These are phyloP conservation scores for Pythium plurisporium DNA, from an alignment of 352 stramenopile species.

Conservation along the genomic window DNA sequence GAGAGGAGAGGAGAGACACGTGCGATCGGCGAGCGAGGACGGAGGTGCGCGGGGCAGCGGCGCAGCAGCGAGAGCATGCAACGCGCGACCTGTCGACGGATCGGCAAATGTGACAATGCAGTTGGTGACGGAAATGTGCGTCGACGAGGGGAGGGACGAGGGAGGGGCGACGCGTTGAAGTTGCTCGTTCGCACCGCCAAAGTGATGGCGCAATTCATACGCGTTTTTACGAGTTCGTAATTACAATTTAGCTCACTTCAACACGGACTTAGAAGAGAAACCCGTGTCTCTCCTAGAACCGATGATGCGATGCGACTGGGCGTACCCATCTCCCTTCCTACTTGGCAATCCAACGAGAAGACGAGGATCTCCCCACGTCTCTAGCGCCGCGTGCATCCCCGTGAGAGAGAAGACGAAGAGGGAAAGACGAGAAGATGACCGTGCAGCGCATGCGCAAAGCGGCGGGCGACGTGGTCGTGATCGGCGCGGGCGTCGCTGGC, in stretches of 20 bases:
- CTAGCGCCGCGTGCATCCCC: too few species aligned
- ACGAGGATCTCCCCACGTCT: too few species aligned
- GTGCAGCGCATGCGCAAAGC: conserved; percentile 44
- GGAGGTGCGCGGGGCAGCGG: neutral
- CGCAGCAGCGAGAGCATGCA: conserved; percentile 5
- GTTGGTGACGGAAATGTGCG: conserved; percentile 14
- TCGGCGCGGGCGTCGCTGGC: conserved; percentile 65
- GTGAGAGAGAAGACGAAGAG: neutral
- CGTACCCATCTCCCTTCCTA: conserved; percentile 11
- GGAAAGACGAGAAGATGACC: neutral
- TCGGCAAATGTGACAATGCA: conserved; percentile 14
- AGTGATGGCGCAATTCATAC: conserved; percentile 3
- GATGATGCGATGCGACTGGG: conserved; percentile 1
- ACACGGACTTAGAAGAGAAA: conserved; percentile 5
- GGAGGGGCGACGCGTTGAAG: conserved; percentile 17
- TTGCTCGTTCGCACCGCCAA: conserved; percentile 3
- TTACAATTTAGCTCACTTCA: conserved; percentile 12
- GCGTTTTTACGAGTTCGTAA: conserved; percentile 7
- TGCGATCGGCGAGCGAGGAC: neutral
- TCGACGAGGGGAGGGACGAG: neutral
- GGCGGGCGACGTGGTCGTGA: conserved; percentile 61
- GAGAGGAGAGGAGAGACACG: neutral
- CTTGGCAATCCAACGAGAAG: neutral
- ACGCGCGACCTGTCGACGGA: neutral
- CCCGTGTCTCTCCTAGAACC: conserved; percentile 1